These are phyloP conservation scores for Ettlia oleoabundans DNA, from an alignment of 139 green algal species.

Conservation along the genomic window DNA sequence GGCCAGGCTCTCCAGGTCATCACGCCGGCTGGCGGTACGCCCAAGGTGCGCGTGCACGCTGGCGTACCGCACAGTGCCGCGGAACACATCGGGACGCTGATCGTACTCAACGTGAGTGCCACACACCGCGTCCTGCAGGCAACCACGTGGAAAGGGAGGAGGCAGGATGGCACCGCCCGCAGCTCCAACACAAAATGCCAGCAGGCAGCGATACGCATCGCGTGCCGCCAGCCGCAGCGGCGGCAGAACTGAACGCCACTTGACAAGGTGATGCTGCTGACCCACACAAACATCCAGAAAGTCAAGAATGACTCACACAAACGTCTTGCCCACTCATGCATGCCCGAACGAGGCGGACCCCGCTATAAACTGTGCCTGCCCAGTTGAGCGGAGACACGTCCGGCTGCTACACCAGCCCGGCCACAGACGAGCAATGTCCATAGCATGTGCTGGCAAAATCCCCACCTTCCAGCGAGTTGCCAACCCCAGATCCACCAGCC, in stretches of 20 bases:
- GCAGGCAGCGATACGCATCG: background rate
- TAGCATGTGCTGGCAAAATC: background rate
- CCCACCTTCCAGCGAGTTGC: slow-evolving; percentile 53
- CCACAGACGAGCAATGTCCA: too few relatives aligned
- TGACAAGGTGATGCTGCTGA: too few relatives aligned
- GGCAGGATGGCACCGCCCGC: background rate
- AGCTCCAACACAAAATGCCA: too few relatives aligned
- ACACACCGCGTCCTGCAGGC: slow-evolving; percentile 80
- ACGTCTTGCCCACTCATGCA: too few relatives aligned
- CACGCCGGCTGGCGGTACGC: slow-evolving; percentile 89
- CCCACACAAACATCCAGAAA: too few relatives aligned
- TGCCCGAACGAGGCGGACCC: too few relatives aligned
- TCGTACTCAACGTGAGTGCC: slow-evolving; percentile 98
- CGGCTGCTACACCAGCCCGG: too few relatives aligned
- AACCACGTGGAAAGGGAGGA: background rate
- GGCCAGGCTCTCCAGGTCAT: slow-evolving; percentile 97
- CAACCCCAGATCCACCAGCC: slow-evolving; percentile 96
- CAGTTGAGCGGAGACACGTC: too few relatives aligned
- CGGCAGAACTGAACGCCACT: too few relatives aligned
- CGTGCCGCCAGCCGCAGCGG: too few relatives aligned
- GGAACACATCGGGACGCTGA: slow-evolving; percentile 98
- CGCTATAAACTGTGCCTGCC: too few relatives aligned
- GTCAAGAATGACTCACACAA: too few relatives aligned
- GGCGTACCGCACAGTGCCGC: slow-evolving; percentile 97
- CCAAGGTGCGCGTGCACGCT: slow-evolving; percentile 98